Percentiles rank a stretch among this genome's conserved stretches.
These are phyloP conservation scores for Lentinula raphanica DNA, from an alignment of 768 basidiomycete species.

Conservation along the genomic window DNA sequence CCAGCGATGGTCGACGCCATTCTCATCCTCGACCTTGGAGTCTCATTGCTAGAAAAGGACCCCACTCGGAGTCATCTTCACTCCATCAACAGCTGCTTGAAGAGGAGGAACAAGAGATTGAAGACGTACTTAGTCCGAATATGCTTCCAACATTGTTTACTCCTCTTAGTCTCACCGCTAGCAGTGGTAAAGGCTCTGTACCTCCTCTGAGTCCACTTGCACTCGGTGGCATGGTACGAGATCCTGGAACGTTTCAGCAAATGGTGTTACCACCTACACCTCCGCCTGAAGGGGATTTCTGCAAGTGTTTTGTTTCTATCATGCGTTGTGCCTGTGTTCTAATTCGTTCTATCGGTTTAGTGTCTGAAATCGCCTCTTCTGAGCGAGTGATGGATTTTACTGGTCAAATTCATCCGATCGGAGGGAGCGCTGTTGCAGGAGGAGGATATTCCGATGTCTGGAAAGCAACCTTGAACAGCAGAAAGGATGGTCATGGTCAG, in stretches of 20 bases:
- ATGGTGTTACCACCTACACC: constrained; percentile 1
- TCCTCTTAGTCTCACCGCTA: neutral
- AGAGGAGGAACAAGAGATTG: constrained; percentile 13
- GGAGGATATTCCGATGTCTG: constrained; percentile 43
- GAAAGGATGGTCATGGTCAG: constrained; percentile 13
- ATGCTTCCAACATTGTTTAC: constrained; percentile 31
- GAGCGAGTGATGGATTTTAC: constrained; percentile 5
- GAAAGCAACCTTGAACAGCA: constrained; percentile 30
- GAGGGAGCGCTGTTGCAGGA: constrained; percentile 25
- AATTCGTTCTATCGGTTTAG: neutral
- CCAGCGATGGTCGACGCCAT: constrained; percentile 14
- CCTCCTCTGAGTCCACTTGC: neutral
- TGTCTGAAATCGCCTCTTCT: neutral
- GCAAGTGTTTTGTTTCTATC: too few relatives aligned
- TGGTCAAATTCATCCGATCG: constrained; percentile 14
- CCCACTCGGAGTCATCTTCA: constrained; percentile 32
- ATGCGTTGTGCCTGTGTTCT: too few relatives aligned
- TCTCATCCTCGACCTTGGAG: constrained; percentile 33
- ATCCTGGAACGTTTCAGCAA: neutral
- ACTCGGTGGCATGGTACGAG: neutral
- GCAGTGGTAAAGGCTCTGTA: constrained; percentile 3
- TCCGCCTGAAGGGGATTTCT: constrained; percentile 4
- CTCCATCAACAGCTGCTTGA: constrained; percentile 21
- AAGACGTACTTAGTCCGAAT: constrained; percentile 28
- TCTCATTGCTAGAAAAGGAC: constrained; percentile 31